Base-by-base conservation (phyloP, 2,329 filamentous ascomycete genomes). In the Blastomyces parvus region DNA sequence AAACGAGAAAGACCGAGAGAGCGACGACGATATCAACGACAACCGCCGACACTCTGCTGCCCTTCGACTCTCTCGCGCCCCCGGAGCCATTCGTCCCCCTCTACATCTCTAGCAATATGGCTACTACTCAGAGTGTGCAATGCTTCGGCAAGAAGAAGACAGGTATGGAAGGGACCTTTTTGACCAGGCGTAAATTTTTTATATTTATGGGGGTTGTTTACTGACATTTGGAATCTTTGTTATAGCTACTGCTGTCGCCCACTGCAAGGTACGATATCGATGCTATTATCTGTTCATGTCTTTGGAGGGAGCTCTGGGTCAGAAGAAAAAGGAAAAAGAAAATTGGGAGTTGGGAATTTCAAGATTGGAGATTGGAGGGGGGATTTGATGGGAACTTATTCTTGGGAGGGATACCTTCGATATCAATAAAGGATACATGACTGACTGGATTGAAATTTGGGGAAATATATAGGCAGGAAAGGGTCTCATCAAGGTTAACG, bases 71-170 rank as follows among this genome's bases (percentile, higher is more conserved):
- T 36, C 52, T 38, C 52, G 33, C 52, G 27, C 52, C 27, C 13
- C 17, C 17, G 52, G 74, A 71, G 73, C 74, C 74, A 76, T 75
- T 36, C 70, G 66, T 67, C 70, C 69, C 33, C 33, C 60, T 59
- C 36, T 30, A 42, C 38, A 17, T 46, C 48, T 42, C 68, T 83
- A 89, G 77, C 81, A 90, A 78, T 81, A 90, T 91, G 87, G 88
- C 89, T 81, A 83, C 87, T 76, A 83, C 84, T 74, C 88, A 89
- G 83, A 89, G 86, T 81, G 89, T 91, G 76, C 91, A 96, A 87
- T 96, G 91, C 89, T 97, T 97, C 89, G 92, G 92, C 88, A 97
- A 97, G 88, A 92, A 92, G 86, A 91, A 90, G 86, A 91, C 87
- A 78, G 80, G 80, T 82, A 75, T 69, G 77, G 70, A 52, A 57